Base-by-base conservation (phyloP, 805 yeast genomes). In the Yarrowia deformans region DNA sequence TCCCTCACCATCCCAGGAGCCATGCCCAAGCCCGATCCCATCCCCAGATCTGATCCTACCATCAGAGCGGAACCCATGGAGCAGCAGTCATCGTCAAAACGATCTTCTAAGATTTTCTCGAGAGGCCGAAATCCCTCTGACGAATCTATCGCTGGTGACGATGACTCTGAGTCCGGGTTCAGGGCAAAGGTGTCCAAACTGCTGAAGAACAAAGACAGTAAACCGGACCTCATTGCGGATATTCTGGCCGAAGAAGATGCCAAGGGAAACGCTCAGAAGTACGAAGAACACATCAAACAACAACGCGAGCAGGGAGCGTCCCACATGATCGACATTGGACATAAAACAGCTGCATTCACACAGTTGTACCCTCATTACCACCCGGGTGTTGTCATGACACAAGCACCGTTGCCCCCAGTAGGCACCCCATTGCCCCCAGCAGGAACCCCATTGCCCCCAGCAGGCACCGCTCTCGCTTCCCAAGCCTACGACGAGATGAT, bases 111-210 rank as follows among this genome's bases (percentile, higher is more conserved):
- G 19, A 43, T 60, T 7, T 60, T 60, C 13, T 8, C 52, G 1
- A n/a, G 66, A 12, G 52, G 66, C 18, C 12, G 52, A 34, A 6
- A 19, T 4, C 23, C 42, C 6, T 19, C 66, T 8, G 66, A 60
- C 9, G 42, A 10, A 12, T 60, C 66, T 3, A 13, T 60, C 14
- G 66, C 52, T 3, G 66, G 52, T 8, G 66, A 60, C 42, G 66
- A 43, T 23, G 66, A 43, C 37, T 18, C 66, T n/a, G 66, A 60
- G 34, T 8, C 42, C 1, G 66, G 66, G 1, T 60, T 60, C 52
- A 60, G 49, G 32, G 66, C 66, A 2, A 60, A 60, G 37, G 46
- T 60, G 19, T 60, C 66, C 18, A 60, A 60, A 19, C 66, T 60
- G 32, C 29, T 60, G 5, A 43, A 45, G 46, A 32, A 40, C 32